phyloP scores from a whole-genome alignment of 2,329 filamentous ascomycete genomes.

The Cercospora berteroae region DNA sequence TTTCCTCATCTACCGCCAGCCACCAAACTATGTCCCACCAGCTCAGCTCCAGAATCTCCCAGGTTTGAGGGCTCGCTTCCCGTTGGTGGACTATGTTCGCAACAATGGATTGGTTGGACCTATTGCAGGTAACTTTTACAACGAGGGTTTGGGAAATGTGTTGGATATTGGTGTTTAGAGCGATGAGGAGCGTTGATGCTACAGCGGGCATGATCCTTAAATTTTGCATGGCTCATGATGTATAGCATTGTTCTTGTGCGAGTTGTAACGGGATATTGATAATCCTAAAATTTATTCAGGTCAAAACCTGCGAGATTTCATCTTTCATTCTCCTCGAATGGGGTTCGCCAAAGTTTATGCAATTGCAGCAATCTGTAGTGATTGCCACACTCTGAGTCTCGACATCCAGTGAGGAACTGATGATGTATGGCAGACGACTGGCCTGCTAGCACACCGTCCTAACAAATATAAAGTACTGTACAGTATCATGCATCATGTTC shows the following conservation, averaged over 20 bases:
- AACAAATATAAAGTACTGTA: neutral
- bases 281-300: neutral
- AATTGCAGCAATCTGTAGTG: neutral
- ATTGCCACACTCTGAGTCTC: neutral
- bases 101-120: slow-evolving; percentile 9
- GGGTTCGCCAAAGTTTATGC: neutral
- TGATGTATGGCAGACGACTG: neutral
- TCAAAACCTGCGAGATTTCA: neutral
- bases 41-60: slow-evolving; percentile 13
- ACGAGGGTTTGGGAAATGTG: slow-evolving; percentile 10
- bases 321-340: neutral
- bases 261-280: neutral
- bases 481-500: neutral
- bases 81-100: slow-evolving; percentile 17
- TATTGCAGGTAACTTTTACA: slow-evolving; percentile 14
- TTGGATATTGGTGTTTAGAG: neutral
- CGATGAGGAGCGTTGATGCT: neutral
- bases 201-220: neutral
- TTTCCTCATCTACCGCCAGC: slow-evolving; percentile 31
- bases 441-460: neutral
- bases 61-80: slow-evolving; percentile 23
- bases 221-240: neutral
- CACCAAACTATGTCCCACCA: slow-evolving; percentile 25
- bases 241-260: neutral
- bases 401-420: neutral